Evolutionary conservation across 805 yeast species (phyloP).

Genomic region (Saccharomycopsis sp.): DNA sequence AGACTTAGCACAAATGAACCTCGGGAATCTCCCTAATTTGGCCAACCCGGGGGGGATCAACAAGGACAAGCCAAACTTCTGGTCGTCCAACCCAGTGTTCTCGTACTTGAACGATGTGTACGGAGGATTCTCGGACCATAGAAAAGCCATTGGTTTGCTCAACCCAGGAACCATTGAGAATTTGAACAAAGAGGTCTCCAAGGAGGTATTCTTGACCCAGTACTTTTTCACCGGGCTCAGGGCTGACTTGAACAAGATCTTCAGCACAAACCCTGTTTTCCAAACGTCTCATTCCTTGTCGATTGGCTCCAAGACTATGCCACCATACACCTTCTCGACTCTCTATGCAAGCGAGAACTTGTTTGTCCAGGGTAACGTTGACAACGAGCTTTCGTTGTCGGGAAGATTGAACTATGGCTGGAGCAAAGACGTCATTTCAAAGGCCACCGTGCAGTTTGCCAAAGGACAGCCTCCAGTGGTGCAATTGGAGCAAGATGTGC

Average conservation of each 20-base stretch:
- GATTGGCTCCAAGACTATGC: slow-evolving; percentile 76
- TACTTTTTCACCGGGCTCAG: slow-evolving; percentile 91
- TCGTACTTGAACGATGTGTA: slow-evolving; percentile 73
- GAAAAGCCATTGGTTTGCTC: slow-evolving; percentile 71
- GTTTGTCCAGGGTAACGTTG: slow-evolving; percentile 87
- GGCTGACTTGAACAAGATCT: slow-evolving; percentile 92
- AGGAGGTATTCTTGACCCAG: slow-evolving; percentile 86
- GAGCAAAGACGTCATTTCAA: slow-evolving; percentile 71
- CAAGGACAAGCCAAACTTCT: slow-evolving; percentile 48
- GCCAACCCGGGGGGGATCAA: slow-evolving; percentile 32
- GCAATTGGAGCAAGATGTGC: slow-evolving; percentile 94
- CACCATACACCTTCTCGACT: slow-evolving; percentile 87
- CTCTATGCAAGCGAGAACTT: slow-evolving; percentile 79
- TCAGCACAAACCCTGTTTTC: slow-evolving; percentile 87
- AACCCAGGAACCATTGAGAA: slow-evolving; percentile 96
- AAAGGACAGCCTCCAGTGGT: slow-evolving; percentile 87
- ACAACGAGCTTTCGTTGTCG: slow-evolving; percentile 74
- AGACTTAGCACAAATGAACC: slow-evolving; percentile 50
- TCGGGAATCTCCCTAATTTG: slow-evolving; percentile 54
- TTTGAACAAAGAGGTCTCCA: slow-evolving; percentile 85
- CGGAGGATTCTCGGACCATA: slow-evolving; percentile 63
- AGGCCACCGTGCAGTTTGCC: slow-evolving; percentile 82
- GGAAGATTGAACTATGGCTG: slow-evolving; percentile 92
- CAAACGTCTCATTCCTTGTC: slow-evolving; percentile 93
- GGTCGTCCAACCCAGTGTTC: slow-evolving; percentile 80